phyloP scores from a whole-genome alignment of 331 rosid species.

The Acacia concinna region DNA sequence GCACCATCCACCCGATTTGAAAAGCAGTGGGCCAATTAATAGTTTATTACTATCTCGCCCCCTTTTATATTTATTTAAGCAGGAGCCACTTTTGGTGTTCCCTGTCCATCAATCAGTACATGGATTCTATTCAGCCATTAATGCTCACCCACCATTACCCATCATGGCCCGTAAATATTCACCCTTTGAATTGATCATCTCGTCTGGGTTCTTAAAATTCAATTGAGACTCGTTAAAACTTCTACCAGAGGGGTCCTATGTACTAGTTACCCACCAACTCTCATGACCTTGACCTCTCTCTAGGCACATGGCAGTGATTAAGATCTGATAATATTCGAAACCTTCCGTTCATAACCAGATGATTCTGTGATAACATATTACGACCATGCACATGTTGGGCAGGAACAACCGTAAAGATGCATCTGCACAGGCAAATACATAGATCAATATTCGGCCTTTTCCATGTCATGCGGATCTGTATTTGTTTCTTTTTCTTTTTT shows the following conservation, averaged over 20 bases:
- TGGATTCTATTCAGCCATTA: not conserved
- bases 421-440: too few relatives aligned
- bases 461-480: not conserved
- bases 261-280: not conserved
- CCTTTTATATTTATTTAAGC: conserved; percentile 19
- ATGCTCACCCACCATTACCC: not conserved
- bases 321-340: not conserved
- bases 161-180: not conserved
- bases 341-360: not conserved
- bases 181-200: not conserved
- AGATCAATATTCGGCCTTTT: not conserved
- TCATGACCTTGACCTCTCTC: not conserved
- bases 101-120: not conserved
- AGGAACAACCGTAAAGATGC: not conserved
- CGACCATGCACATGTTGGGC: not conserved
- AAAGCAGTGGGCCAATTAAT: conserved; percentile 1
- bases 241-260: not conserved
- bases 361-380: not conserved
- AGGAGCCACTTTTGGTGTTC: conserved; percentile 23
- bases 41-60: not conserved
- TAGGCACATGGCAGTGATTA: not conserved
- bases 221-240: not conserved
- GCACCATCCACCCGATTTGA: conserved; percentile 15
- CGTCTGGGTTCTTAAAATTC: not conserved
- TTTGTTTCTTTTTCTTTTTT: not conserved